Evolutionary conservation across 176 grass and related monocot species (phyloP), one percentile per base, ranked within the genome.

Genomic region (Guadua angustifolia): DNA sequence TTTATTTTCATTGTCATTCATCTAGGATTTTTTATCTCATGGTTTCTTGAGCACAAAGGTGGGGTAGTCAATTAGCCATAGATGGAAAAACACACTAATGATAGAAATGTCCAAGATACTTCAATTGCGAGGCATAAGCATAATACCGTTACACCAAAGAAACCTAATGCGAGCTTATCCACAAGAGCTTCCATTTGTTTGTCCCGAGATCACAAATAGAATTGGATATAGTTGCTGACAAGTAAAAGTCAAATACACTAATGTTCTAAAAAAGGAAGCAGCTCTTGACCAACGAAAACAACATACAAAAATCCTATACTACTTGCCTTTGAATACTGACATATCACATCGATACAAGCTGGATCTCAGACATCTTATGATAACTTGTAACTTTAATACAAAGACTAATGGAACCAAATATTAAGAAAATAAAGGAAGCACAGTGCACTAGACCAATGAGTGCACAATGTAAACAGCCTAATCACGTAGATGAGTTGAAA

Each of bases 161-260:
- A 98, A 98, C 81, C 95, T 89, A 87, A 93, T 98, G 83, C 95
- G 10, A 98, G 95, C 89, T 98, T 98, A 81, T 98, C 95, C 68
- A 95, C 95, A 87, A 98, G 95, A 83, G 95, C 86, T 90, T 98
- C 95, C 95, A 98, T 98, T 95, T 98, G 95, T 86, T 93, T 98
- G 80, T 98, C 95, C 95, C 95, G 87, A 66, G 58, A 83, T 42
- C 42, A 73, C 67, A 73, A 7, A 61, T 56, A 68, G 24, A 79
- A 39, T 56, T 67, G 67, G 40, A 70, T 66, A 74, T 66, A 75
- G 22, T 68, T 60, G 80, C 25, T 47, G 9, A 75, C 39, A 82
- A 75, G 61, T 16, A 89, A 71, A 74, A 71, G 6, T 38, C 16
- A 21, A 61, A 74, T 66, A 56, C 19, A 77, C 39, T 25, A 65